Percentiles rank a stretch among this genome's conserved stretches.
These are phyloP conservation scores for Ilyonectria destructans DNA, from an alignment of 2,329 filamentous ascomycete species.

Conservation along the genomic window DNA sequence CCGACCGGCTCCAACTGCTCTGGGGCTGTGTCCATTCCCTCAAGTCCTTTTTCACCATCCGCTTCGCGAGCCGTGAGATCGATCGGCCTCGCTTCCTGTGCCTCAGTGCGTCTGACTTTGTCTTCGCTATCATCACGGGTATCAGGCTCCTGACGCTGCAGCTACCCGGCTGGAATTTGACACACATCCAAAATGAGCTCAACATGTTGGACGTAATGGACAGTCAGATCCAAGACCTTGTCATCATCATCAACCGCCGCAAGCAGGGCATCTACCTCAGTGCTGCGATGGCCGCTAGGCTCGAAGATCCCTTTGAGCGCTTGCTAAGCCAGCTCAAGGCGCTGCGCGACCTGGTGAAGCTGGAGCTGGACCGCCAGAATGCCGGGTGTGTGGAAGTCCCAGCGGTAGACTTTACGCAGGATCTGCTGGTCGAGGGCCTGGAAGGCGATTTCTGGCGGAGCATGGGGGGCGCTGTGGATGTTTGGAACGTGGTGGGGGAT, in stretches of 20 bases:
- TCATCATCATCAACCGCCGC: conserved; percentile 50
- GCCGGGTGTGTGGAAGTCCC: conserved; percentile 42
- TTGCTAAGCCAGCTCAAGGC: conserved; percentile 52
- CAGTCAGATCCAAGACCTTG: conserved; percentile 51
- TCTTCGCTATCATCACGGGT: conserved; percentile 63
- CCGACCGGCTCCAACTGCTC: conserved; percentile 63
- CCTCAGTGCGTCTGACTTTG: conserved; percentile 64
- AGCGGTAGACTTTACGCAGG: conserved; percentile 41
- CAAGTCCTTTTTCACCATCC: conserved; percentile 58
- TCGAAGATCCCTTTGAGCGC: conserved; percentile 54
- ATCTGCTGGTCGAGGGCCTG: conserved; percentile 44
- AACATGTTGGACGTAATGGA: conserved; percentile 47
- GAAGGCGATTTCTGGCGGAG: conserved; percentile 49
- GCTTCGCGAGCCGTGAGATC: conserved; percentile 52
- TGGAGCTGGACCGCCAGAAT: conserved; percentile 50
- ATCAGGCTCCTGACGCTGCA: conserved; percentile 65
- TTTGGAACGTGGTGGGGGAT: conserved; percentile 51
- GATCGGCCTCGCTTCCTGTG: conserved; percentile 60
- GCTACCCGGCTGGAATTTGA: conserved; percentile 64
- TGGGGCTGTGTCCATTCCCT: conserved; percentile 62
- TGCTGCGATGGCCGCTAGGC: conserved; percentile 24
- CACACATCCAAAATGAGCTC: conserved; percentile 56
- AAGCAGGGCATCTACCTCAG: conserved; percentile 46
- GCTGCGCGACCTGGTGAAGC: conserved; percentile 51
- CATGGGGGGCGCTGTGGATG: conserved; percentile 41